A percentile compares a stretch with the other conserved stretches of the same genome.
phyloP scores from a whole-genome alignment of 2,329 filamentous ascomycete species.

The Paramyrothecium roridum region DNA sequence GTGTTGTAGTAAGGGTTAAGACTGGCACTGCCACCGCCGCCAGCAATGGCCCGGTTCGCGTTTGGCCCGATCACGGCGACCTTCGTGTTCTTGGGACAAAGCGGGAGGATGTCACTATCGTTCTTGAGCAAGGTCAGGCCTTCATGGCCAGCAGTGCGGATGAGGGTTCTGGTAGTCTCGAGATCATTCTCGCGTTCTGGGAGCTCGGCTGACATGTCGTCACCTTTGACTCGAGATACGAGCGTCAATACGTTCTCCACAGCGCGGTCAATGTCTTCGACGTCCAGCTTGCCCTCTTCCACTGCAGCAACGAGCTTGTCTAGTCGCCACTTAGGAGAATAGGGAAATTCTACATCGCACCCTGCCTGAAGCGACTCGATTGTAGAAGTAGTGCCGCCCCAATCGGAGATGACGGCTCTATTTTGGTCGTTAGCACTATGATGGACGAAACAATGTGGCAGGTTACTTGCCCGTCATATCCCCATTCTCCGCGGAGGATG shows the following conservation, averaged over 20 bases:
- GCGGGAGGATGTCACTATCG: conserved; percentile 54
- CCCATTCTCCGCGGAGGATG: conserved; percentile 59
- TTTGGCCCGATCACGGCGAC: conserved; percentile 67
- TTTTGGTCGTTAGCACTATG: conserved; percentile 6
- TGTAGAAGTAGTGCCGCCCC: conserved; percentile 56
- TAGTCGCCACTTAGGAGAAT: conserved; percentile 51
- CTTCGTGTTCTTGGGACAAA: conserved; percentile 51
- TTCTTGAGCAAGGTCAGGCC: conserved; percentile 65
- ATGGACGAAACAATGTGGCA: background rate
- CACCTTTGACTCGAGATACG: conserved; percentile 59
- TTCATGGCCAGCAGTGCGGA: conserved; percentile 58
- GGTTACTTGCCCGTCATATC: conserved; percentile 52
- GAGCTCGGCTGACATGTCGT: conserved; percentile 53
- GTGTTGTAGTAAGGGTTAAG: conserved; percentile 68
- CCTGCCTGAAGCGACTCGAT: conserved; percentile 53
- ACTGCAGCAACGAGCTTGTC: conserved; percentile 55
- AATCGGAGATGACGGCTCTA: conserved; percentile 56
- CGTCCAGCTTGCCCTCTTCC: conserved; percentile 42
- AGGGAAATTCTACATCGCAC: conserved; percentile 57
- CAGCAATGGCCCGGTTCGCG: conserved; percentile 64
- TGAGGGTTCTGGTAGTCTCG: conserved; percentile 56
- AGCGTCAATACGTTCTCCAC: conserved; percentile 58
- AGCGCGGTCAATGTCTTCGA: conserved; percentile 51
- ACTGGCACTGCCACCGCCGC: conserved; percentile 65
- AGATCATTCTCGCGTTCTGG: conserved; percentile 55